Conservation (phyloP, 306 rosid genomes). For the Malus asiatica region DNA sequence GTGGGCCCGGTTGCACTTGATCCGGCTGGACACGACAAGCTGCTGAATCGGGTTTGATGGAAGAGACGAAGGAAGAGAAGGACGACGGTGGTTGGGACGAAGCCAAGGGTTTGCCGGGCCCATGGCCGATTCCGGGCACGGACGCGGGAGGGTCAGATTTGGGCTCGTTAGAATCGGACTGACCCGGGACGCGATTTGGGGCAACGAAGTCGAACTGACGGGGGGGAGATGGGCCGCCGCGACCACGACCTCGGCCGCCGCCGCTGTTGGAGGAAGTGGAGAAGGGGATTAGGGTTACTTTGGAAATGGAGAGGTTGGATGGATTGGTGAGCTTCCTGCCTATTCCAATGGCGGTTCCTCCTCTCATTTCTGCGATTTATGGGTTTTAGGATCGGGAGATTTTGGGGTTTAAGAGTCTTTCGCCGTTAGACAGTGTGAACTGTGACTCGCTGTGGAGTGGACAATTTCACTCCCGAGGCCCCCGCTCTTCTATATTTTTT, state of each 20-base stretch:
- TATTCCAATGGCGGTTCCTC: constrained; percentile 39
- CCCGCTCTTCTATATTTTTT: not conserved
- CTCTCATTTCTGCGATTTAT: constrained; percentile 43
- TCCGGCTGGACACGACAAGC: constrained; percentile 46
- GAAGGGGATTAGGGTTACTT: constrained; percentile 41
- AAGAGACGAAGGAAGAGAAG: constrained; percentile 42
- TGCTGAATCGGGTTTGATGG: constrained; percentile 29
- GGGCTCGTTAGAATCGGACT: not conserved
- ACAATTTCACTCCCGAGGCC: not conserved
- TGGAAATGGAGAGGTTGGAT: constrained; percentile 33
- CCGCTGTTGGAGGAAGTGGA: constrained; percentile 49
- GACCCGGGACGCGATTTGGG: not conserved
- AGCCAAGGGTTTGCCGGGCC: constrained; percentile 49
- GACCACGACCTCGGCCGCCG: constrained; percentile 34
- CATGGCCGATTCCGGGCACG: constrained; percentile 37
- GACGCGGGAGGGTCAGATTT: not conserved
- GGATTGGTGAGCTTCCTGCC: constrained; percentile 43
- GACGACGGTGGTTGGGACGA: constrained; percentile 37
- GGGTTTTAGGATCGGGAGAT: not conserved
- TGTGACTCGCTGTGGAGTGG: not conserved
- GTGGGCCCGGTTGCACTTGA: constrained; percentile 1
- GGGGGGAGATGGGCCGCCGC: constrained; percentile 25
- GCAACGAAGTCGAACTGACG: not conserved
- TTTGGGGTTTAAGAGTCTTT: constrained; percentile 2
- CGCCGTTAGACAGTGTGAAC: not conserved